Percentiles rank a stretch among this genome's conserved stretches.
Conservation (phyloP, 805 yeast species). For the Suhomyces kilbournensis region DNA sequence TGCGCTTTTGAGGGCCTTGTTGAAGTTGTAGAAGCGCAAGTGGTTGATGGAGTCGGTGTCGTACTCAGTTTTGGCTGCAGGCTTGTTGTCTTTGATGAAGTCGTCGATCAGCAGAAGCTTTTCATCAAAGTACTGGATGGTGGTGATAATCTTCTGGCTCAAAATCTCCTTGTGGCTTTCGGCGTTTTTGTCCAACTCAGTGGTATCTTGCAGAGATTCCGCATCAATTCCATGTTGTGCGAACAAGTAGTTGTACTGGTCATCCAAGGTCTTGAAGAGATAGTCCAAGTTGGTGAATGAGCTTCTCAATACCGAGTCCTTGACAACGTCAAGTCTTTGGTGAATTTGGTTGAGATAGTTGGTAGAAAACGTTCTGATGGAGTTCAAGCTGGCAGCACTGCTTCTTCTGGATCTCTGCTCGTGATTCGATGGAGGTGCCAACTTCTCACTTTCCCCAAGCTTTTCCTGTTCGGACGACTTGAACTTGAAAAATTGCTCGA, state of each 20-base stretch:
- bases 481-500: slow-evolving; percentile 38
- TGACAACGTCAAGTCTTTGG: slow-evolving; percentile 33
- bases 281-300: slow-evolving; percentile 39
- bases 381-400: slow-evolving; percentile 26
- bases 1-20: slow-evolving; percentile 50
- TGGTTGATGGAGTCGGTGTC: slow-evolving; percentile 26
- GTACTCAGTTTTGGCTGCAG: slow-evolving; percentile 25
- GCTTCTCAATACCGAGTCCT: slow-evolving; percentile 34
- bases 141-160: slow-evolving; percentile 37
- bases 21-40: slow-evolving; percentile 38
- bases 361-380: slow-evolving; percentile 30
- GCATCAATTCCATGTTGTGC: neutral
- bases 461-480: slow-evolving; percentile 14
- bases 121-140: slow-evolving; percentile 43
- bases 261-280: slow-evolving; percentile 38
- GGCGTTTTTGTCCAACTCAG: slow-evolving; percentile 6
- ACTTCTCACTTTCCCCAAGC: slow-evolving; percentile 1
- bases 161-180: slow-evolving; percentile 25
- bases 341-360: slow-evolving; percentile 32
- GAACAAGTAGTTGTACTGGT: slow-evolving; percentile 39
- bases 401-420: slow-evolving; percentile 20
- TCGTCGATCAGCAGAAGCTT: slow-evolving; percentile 38
- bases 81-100: slow-evolving; percentile 31
- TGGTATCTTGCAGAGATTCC: slow-evolving; percentile 5
- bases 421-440: neutral